Percentiles rank a stretch among this genome's conserved stretches.
These are phyloP conservation scores for Phytopythium delawarense DNA, from an alignment of 352 stramenopile genomes.

Conservation along the genomic window DNA sequence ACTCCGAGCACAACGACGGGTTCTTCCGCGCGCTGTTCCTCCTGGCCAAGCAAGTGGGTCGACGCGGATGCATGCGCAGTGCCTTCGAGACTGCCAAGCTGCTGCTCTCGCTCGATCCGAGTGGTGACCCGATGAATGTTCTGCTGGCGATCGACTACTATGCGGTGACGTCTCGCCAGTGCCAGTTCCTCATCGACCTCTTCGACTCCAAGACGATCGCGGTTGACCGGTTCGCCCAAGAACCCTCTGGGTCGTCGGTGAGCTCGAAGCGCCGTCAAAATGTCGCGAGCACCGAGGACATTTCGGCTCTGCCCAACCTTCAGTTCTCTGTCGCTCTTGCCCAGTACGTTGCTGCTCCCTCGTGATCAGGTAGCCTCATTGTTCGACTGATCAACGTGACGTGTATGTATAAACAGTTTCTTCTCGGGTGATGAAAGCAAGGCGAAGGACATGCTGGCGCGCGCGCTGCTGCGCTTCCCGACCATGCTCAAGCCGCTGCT, in stretches of 20 bases:
- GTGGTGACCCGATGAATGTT: constrained; percentile 78
- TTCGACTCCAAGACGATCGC: constrained; percentile 49
- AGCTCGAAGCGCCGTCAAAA: constrained; percentile 10
- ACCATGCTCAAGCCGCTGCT: constrained; percentile 64
- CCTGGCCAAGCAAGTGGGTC: constrained; percentile 81
- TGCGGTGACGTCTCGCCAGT: constrained; percentile 70
- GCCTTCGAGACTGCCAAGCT: constrained; percentile 81
- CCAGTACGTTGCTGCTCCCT: constrained; percentile 32
- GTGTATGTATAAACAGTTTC: constrained; percentile 27
- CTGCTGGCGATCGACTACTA: constrained; percentile 85
- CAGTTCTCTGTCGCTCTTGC: constrained; percentile 76
- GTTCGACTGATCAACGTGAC: not conserved
- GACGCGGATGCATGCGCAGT: constrained; percentile 78
- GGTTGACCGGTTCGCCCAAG: constrained; percentile 40
- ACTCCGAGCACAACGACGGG: constrained; percentile 66
- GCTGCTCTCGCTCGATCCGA: constrained; percentile 65
- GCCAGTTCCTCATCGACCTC: constrained; percentile 74
- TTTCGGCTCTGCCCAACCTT: constrained; percentile 61
- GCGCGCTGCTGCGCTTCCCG: constrained; percentile 61
- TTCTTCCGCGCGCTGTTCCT: constrained; percentile 80
- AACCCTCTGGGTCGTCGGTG: constrained; percentile 5
- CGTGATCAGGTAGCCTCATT: not conserved
- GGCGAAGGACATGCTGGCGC: constrained; percentile 56
- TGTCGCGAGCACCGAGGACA: constrained; percentile 16
- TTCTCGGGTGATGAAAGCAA: constrained; percentile 56